Evolutionary conservation across 1,139 yeast species (phyloP).

Genomic region (Scheffersomyces illinoinensis): DNA sequence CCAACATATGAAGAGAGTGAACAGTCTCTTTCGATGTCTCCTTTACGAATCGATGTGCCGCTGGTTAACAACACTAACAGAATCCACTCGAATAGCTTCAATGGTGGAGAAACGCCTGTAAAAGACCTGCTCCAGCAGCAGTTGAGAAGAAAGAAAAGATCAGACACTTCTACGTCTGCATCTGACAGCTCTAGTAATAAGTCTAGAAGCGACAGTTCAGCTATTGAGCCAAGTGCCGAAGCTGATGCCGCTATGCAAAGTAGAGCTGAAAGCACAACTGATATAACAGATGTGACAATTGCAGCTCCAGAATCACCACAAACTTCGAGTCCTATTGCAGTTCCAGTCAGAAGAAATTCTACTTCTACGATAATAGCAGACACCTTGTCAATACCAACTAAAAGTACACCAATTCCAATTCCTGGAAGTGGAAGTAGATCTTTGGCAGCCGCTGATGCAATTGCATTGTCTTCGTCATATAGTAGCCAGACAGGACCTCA

Average conservation of each 20-base stretch:
- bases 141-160: conserved; percentile 1
- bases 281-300: background rate
- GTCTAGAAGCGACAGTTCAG: background rate
- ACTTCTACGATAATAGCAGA: background rate
- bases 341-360: background rate
- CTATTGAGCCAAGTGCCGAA: background rate
- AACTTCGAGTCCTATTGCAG: background rate
- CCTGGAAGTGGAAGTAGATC: background rate
- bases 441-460: background rate
- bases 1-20: conserved; percentile 40
- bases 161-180: background rate
- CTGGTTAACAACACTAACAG: background rate
- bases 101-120: conserved; percentile 17
- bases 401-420: background rate
- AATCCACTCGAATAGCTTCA: background rate
- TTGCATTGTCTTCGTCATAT: background rate
- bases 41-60: conserved; percentile 26
- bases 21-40: conserved; percentile 29
- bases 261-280: background rate
- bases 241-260: background rate
- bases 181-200: background rate
- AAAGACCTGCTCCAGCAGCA: conserved; percentile 20
- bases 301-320: background rate
- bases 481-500: background rate
- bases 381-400: background rate